Percentiles rank a stretch among this genome's conserved stretches.
Conservation (phyloP, 768 basidiomycete genomes). For the Collybiopsis confluens region DNA sequence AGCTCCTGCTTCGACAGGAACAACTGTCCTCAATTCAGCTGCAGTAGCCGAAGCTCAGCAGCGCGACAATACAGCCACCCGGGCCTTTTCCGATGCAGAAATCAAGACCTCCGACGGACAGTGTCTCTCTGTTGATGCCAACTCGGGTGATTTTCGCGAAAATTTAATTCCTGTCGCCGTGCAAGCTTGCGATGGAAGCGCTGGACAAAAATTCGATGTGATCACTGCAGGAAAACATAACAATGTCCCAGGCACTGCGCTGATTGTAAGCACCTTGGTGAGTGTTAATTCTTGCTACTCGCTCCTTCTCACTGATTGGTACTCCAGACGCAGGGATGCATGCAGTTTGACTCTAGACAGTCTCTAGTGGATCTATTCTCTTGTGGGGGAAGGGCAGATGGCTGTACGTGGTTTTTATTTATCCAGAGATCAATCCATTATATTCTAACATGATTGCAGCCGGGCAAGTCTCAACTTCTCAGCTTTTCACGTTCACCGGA, state of each 20-base stretch:
- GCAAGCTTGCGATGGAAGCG: constrained; percentile 15
- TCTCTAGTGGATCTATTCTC: constrained; percentile 20
- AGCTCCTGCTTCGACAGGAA: background rate
- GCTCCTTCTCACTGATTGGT: background rate
- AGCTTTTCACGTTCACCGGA: constrained; percentile 19
- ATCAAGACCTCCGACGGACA: constrained; percentile 18
- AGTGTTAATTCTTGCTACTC: background rate
- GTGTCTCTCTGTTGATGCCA: constrained; percentile 15
- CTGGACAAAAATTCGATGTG: constrained; percentile 17
- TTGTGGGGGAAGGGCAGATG: constrained; percentile 21
- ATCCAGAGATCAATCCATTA: background rate
- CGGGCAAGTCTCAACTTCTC: constrained; percentile 15
- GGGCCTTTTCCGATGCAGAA: constrained; percentile 14
- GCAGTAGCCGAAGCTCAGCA: constrained; percentile 17
- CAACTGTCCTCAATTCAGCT: constrained; percentile 13
- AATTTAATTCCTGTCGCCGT: constrained; percentile 17
- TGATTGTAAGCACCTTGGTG: constrained; percentile 17
- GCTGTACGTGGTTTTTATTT: constrained; percentile 8
- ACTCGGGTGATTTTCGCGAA: constrained; percentile 18
- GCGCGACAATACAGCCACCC: constrained; percentile 19
- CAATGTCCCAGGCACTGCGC: constrained; percentile 13
- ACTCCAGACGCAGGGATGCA: constrained; percentile 17
- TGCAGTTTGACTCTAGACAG: constrained; percentile 19
- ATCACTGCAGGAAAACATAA: constrained; percentile 19
- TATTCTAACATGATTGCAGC: background rate